Base-by-base conservation (phyloP, 1,284 basidiomycete species). In the Afroboletus lepidellus region DNA sequence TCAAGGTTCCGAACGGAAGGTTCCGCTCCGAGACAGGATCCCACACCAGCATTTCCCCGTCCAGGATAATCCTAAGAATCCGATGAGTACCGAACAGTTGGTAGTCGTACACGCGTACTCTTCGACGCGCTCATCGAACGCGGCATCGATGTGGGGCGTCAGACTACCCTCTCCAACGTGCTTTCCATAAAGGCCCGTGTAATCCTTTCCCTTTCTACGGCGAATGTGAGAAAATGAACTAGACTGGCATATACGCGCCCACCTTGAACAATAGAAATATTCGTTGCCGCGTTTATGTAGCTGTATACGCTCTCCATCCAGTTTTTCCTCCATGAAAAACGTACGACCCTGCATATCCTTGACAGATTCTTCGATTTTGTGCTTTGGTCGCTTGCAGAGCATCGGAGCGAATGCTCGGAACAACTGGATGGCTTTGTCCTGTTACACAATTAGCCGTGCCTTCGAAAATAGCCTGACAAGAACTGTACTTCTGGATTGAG, bases 31-130 rank as follows among this genome's bases (percentile, higher is more conserved):
- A 84, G 2, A 88, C 76, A 0, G 94, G 94, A 67, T 98, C 94
- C 90, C 91, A 97, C 3, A 95, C 95, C 38, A 98, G 74, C 94
- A 98, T 97, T 69, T 98, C 95, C 0, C 95, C 94, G 60, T 98
- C 94, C 16, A 98, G 72, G 41, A 98, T 92, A 60, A 94, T 85
- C 46, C 94, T 96, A 55, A 6, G 38, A 45, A 9, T 42, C 18
- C 51, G 23, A 54, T 51, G 27, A 45, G 21, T 29, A 25, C n/a
- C 29, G 15, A 36, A 50, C 15, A 33, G 46, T 12, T 29, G 3
- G 16, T 8, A 27, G 13, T 18, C 54, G 16, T 4, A 25, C 33
- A 3, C 20, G 72, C 91, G 60, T 60, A 94, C 93, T 93, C 87
- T 11, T 88, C 80, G 4, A 97, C 79, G 4, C 85, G 79, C 2